Evolutionary conservation across 495 filamentous ascomycete species (phyloP), one percentile per base, ranked within the genome.

Genomic region (Penicillium arizonense): DNA sequence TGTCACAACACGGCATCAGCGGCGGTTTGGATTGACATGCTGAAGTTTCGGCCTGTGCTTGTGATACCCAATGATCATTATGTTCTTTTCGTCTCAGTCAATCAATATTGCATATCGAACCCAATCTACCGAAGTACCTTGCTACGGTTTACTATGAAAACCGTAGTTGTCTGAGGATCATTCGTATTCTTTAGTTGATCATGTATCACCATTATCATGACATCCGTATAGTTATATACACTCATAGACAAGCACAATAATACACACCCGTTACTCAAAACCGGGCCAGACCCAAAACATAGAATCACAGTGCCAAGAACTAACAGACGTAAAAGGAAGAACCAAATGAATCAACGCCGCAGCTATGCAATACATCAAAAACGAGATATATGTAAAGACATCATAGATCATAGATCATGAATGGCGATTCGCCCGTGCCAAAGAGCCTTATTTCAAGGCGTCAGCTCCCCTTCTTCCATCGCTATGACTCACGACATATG

Each of bases 181-280:
- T 10, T 45, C 1, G 16, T 33, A 35, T 53, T 44, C 48, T 56
- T 62, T 41, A 57, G 53, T 54, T 35, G 56, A 51, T 67, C 63
- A 55, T 64, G 49, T 61, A 66, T 49, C 45, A 50, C 56, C 57
- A 55, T 63, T 44, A 58, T 63, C 56, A 54, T 57, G 55, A 56
- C 57, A 63, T 61, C 52, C 57, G 53, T 55, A 63, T 54, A 60
- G 28, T 10, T 55, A 62, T 55, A 64, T 61, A 62, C 52, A 59
- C 50, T 55, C 62, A 42, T 50, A 49, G 41, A 24, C 46, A 44
- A 46, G 56, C 46, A 57, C 55, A 52, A 46, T 16, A 12, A 35
- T 40, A 44, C 21, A 36, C 26, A 47, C 21, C 26, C 23, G 43
- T 6, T 4, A 24, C 18, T 30, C 28, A 30, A 35, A n/a, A 40